These are phyloP conservation scores for Lactarius tabidus DNA, from an alignment of 768 basidiomycete species.

Conservation along the genomic window DNA sequence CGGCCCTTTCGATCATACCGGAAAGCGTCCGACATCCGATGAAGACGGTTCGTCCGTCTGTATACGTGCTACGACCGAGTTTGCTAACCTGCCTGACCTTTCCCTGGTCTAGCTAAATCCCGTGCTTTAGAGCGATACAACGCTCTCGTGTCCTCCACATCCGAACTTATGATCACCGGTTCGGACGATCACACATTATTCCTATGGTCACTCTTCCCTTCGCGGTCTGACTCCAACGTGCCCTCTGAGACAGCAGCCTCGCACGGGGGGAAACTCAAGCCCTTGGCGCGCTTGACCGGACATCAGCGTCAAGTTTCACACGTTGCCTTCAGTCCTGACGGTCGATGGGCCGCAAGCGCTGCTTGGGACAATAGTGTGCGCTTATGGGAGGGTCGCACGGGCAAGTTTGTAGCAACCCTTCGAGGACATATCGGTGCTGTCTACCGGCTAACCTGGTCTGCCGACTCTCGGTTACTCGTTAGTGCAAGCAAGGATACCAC, in stretches of 20 bases:
- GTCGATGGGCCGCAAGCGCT: slow-evolving; percentile 85
- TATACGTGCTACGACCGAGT: neutral
- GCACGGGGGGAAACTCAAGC: slow-evolving; percentile 54
- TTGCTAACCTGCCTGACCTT: slow-evolving; percentile 12
- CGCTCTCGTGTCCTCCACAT: slow-evolving; percentile 51
- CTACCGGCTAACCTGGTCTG: slow-evolving; percentile 92
- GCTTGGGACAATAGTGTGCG: slow-evolving; percentile 90
- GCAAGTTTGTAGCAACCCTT: slow-evolving; percentile 86
- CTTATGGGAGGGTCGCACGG: slow-evolving; percentile 82
- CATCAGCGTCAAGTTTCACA: slow-evolving; percentile 95
- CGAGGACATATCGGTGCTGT: slow-evolving; percentile 93
- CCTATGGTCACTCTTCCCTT: slow-evolving; percentile 84
- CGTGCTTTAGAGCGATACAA: slow-evolving; percentile 78
- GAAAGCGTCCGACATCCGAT: slow-evolving; percentile 72
- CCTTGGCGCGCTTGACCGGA: slow-evolving; percentile 77
- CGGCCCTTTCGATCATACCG: slow-evolving; percentile 89
- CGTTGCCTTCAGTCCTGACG: slow-evolving; percentile 93
- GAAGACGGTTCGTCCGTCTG: slow-evolving; percentile 58
- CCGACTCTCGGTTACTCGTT: slow-evolving; percentile 86
- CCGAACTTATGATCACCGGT: slow-evolving; percentile 89
- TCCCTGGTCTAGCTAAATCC: slow-evolving; percentile 54
- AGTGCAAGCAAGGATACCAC: slow-evolving; percentile 97
- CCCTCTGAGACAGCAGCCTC: slow-evolving; percentile 36
- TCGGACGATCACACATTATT: slow-evolving; percentile 98
- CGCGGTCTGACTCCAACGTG: slow-evolving; percentile 33